Evolutionary conservation across 768 basidiomycete species (phyloP).

Genomic region (Galerina marginata): DNA sequence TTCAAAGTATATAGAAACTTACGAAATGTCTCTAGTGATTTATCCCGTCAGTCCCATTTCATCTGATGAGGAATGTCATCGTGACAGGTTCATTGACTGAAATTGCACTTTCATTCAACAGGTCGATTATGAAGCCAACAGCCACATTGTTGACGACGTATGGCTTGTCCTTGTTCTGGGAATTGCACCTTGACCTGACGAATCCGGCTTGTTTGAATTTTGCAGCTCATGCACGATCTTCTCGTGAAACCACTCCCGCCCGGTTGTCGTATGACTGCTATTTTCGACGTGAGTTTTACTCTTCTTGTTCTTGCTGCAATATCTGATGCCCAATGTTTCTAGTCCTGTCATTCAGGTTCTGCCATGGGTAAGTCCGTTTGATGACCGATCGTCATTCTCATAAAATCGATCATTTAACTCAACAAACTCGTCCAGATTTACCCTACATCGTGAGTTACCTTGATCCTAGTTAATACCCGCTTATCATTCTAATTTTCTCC

Average conservation of each 20-base stretch:
- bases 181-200: neutral
- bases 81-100: neutral
- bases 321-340: neutral
- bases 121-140: constrained; percentile 75
- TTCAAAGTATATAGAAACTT: neutral
- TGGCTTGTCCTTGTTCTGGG: constrained; percentile 25
- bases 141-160: constrained; percentile 80
- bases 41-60: constrained; percentile 71
- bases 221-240: constrained; percentile 51
- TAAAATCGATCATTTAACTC: no score
- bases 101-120: constrained; percentile 71
- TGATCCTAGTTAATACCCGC: neutral
- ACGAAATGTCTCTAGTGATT: constrained; percentile 56
- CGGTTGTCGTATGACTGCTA: constrained; percentile 61
- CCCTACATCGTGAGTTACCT: no score
- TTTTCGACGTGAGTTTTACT: constrained; percentile 68
- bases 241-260: constrained; percentile 52
- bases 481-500: neutral
- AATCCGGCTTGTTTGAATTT: neutral
- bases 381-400: neutral
- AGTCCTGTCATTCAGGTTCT: constrained; percentile 91
- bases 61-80: neutral
- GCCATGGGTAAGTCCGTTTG: constrained; percentile 62
- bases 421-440: constrained; percentile 47
- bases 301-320: neutral